These are phyloP conservation scores for Pichia paraexigua DNA, from an alignment of 805 yeast genomes.

Conservation along the genomic window DNA sequence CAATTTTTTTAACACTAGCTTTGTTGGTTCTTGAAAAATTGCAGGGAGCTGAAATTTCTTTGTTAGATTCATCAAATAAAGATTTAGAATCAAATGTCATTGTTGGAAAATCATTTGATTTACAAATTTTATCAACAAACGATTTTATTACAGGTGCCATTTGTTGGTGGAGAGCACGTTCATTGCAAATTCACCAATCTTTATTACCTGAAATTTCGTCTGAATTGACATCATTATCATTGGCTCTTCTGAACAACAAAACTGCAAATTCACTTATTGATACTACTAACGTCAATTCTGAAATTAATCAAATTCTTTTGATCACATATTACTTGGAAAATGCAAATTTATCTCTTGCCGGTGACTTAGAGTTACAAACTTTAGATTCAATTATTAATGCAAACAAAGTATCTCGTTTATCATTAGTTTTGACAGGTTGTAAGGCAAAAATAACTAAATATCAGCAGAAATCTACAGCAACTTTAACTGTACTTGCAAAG, in stretches of 20 bases:
- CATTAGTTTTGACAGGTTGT: constrained; percentile 74
- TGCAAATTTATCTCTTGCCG: constrained; percentile 55
- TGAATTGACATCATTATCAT: constrained; percentile 33
- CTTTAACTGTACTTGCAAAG: constrained; percentile 70
- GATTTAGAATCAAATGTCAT: constrained; percentile 19
- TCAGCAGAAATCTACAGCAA: constrained; percentile 64
- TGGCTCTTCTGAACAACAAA: constrained; percentile 31
- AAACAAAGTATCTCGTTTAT: constrained; percentile 49
- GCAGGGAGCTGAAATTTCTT: constrained; percentile 24
- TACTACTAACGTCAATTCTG: constrained; percentile 26
- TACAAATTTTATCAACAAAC: background rate
- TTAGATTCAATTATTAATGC: constrained; percentile 48
- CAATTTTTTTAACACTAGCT: constrained; percentile 38
- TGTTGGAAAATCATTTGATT: constrained; percentile 13
- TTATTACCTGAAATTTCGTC: constrained; percentile 53
- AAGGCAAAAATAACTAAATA: constrained; percentile 80
- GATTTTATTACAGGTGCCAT: constrained; percentile 39
- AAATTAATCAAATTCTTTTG: constrained; percentile 29
- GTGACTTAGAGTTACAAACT: constrained; percentile 56
- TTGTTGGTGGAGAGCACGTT: constrained; percentile 73
- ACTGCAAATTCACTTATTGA: constrained; percentile 29
- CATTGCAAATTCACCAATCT: constrained; percentile 55
- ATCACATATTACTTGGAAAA: constrained; percentile 54
- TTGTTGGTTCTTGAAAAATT: constrained; percentile 37
- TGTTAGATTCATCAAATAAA: constrained; percentile 15